These are phyloP conservation scores for Ormosia emarginata DNA, from an alignment of 306 rosid genomes.

Conservation along the genomic window DNA sequence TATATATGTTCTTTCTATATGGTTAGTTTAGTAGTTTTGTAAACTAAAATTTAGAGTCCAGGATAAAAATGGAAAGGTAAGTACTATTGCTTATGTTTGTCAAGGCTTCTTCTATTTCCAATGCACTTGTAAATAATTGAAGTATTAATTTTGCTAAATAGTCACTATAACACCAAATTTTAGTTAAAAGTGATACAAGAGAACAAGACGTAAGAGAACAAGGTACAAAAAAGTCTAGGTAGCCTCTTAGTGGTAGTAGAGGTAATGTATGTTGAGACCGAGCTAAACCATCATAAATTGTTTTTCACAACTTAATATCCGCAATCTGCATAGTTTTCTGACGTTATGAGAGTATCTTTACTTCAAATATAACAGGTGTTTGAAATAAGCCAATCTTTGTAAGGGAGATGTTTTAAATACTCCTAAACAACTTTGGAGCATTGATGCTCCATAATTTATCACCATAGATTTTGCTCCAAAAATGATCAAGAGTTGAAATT, in stretches of 20 bases:
- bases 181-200: conserved; percentile 78
- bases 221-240: conserved; percentile 37
- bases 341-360: background rate
- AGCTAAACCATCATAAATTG: background rate
- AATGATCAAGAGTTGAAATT: too few relatives aligned
- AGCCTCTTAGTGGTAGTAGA: conserved; percentile 65
- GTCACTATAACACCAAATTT: conserved; percentile 3
- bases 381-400: conserved; percentile 67
- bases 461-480: too few relatives aligned
- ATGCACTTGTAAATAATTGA: background rate
- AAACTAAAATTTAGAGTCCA: conserved; percentile 43
- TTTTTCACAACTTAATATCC: background rate
- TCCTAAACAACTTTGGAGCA: too few relatives aligned
- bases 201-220: background rate
- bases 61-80: conserved; percentile 75
- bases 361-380: conserved; percentile 50
- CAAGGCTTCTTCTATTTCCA: background rate
- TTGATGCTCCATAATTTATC: too few relatives aligned
- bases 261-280: conserved; percentile 42
- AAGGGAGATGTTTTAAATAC: too few relatives aligned
- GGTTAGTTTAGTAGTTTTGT: background rate
- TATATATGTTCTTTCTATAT: background rate
- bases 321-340: background rate
- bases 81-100: background rate
- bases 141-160: background rate